phyloP scores from a whole-genome alignment of 768 basidiomycete species.

The Hygrocybe punicea region DNA sequence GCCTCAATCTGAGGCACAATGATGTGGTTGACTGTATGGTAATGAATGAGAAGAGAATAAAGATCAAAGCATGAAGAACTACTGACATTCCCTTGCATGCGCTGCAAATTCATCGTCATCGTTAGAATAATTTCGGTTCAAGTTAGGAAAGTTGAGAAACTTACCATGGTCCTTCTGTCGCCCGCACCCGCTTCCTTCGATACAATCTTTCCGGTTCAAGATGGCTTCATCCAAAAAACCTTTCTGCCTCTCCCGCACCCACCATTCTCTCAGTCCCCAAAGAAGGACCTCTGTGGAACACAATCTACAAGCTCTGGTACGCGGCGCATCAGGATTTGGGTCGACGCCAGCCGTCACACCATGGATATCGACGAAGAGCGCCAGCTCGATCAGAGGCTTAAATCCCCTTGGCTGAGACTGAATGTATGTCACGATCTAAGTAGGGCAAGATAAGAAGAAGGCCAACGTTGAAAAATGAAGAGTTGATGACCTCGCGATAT shows the following conservation, averaged over 20 bases:
- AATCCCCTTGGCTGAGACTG: conserved; percentile 62
- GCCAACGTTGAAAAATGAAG: background rate
- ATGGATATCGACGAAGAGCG: conserved; percentile 69
- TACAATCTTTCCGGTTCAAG: conserved; percentile 64
- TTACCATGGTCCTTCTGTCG: conserved; percentile 66
- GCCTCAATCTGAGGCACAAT: conserved; percentile 20
- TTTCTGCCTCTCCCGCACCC: conserved; percentile 72
- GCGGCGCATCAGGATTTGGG: conserved; percentile 55
- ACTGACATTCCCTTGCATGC: conserved; percentile 75
- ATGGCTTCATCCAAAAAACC: conserved; percentile 57
- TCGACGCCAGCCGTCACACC: conserved; percentile 53
- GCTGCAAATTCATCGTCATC: conserved; percentile 33
- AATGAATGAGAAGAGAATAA: conserved; percentile 6
- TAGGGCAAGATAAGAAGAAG: background rate
- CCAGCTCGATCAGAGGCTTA: conserved; percentile 61
- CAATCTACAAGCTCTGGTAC: conserved; percentile 59
- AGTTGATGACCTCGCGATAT: conserved; percentile 64
- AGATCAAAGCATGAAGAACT: background rate
- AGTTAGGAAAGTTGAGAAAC: conserved; percentile 21
- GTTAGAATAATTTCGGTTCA: conserved; percentile 1
- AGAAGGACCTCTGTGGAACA: conserved; percentile 75
- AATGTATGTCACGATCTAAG: conserved; percentile 60
- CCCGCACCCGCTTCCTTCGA: conserved; percentile 54
- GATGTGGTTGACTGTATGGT: conserved; percentile 42
- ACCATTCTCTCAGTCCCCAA: conserved; percentile 78